These are phyloP conservation scores for Sclerotinia borealis DNA, from an alignment of 2,329 filamentous ascomycete genomes.

Conservation along the genomic window DNA sequence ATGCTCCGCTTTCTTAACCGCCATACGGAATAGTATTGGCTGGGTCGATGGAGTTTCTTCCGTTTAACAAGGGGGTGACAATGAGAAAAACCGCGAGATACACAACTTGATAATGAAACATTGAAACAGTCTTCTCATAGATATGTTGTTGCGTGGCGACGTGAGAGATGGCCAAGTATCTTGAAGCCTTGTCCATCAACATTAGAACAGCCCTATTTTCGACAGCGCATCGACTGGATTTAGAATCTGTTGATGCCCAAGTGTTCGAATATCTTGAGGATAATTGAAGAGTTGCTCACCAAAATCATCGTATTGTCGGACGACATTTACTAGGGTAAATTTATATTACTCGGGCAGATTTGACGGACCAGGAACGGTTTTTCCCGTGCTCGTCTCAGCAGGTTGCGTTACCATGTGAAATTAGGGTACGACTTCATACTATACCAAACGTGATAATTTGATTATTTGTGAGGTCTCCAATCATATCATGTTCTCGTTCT, in stretches of 20 bases:
- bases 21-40: background rate
- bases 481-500: background rate
- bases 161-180: constrained; percentile 29
- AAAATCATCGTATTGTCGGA: constrained; percentile 4
- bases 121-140: constrained; percentile 10
- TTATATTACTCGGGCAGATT: constrained; percentile 8
- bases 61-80: background rate
- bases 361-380: constrained; percentile 11
- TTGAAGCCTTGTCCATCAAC: constrained; percentile 11
- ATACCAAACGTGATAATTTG: background rate
- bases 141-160: constrained; percentile 26
- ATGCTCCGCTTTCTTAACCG: constrained; percentile 13
- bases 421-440: background rate
- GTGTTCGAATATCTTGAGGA: constrained; percentile 6
- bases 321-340: constrained; percentile 1
- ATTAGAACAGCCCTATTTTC: constrained; percentile 21
- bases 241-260: constrained; percentile 28
- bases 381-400: background rate
- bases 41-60: background rate
- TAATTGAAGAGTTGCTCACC: background rate
- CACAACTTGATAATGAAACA: constrained; percentile 16
- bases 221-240: constrained; percentile 26
- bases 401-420: background rate
- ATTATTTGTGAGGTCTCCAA: background rate
- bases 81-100: constrained; percentile 6